Evolutionary conservation across 2,329 filamentous ascomycete species (phyloP).

Genomic region (Clonostachys rosea): DNA sequence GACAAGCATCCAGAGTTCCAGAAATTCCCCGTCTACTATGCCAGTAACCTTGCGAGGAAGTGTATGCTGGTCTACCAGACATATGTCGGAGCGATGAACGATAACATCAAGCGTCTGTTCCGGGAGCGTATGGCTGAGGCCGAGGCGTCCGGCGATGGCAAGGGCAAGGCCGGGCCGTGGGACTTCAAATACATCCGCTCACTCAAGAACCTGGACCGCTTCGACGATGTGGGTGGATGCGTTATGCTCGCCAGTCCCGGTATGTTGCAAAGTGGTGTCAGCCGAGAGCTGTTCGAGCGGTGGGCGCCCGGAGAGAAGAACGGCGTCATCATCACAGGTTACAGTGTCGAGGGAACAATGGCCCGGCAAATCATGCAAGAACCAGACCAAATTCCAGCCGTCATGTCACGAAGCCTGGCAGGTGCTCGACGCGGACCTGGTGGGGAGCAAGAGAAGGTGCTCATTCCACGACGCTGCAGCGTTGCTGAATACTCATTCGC

Average conservation of each 20-base stretch:
- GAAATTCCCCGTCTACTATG: conserved; percentile 94
- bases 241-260: conserved; percentile 97
- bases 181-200: conserved; percentile 94
- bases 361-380: conserved; percentile 93
- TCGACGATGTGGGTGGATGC: conserved; percentile 91
- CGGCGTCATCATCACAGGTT: conserved; percentile 97
- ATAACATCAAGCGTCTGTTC: conserved; percentile 97
- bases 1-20: conserved; percentile 82
- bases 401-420: conserved; percentile 73
- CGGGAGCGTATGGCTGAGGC: conserved; percentile 87
- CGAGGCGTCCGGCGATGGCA: conserved; percentile 70
- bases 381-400: conserved; percentile 88
- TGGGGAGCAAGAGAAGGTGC: conserved; percentile 75
- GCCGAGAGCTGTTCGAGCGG: conserved; percentile 83
- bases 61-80: conserved; percentile 99
- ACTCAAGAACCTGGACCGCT: conserved; percentile 87
- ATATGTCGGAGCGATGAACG: conserved; percentile 97
- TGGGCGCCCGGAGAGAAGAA: conserved; percentile 97
- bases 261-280: conserved; percentile 97
- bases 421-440: conserved; percentile 57
- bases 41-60: conserved; percentile 87
- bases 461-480: conserved; percentile 89
- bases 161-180: conserved; percentile 83
- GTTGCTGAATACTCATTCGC: conserved; percentile 95
- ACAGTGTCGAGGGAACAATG: conserved; percentile 98